phyloP scores from a whole-genome alignment of 2,329 filamentous ascomycete genomes.

The Zalaria obscura region DNA sequence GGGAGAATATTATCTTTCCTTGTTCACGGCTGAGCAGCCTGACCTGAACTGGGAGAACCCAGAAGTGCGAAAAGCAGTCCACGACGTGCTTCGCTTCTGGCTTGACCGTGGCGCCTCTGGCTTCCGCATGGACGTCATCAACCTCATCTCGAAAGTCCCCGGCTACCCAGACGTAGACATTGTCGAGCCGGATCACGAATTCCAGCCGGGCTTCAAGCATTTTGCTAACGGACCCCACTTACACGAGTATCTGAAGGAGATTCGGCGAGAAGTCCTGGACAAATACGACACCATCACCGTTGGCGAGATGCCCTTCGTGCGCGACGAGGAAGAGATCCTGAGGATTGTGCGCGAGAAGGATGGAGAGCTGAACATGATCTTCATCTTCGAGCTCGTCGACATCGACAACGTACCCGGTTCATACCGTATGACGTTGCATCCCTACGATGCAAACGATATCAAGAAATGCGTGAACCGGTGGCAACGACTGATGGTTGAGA shows the following conservation, averaged over 20 bases:
- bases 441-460: slow-evolving; percentile 30
- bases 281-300: slow-evolving; percentile 46
- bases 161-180: slow-evolving; percentile 28
- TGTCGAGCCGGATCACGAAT: slow-evolving; percentile 24
- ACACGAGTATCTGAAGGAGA: slow-evolving; percentile 42
- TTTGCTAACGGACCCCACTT: slow-evolving; percentile 45
- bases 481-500: slow-evolving; percentile 34
- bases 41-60: slow-evolving; percentile 35
- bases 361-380: slow-evolving; percentile 34
- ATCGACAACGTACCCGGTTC: slow-evolving; percentile 19
- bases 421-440: slow-evolving; percentile 20
- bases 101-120: slow-evolving; percentile 31
- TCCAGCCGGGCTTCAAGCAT: slow-evolving; percentile 33
- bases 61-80: slow-evolving; percentile 28
- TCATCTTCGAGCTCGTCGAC: slow-evolving; percentile 32
- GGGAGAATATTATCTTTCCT: slow-evolving; percentile 31
- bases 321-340: slow-evolving; percentile 28
- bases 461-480: slow-evolving; percentile 27
- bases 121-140: slow-evolving; percentile 35
- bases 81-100: slow-evolving; percentile 34
- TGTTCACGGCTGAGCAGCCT: slow-evolving; percentile 32
- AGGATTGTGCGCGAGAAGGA: slow-evolving; percentile 25
- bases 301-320: slow-evolving; percentile 45
- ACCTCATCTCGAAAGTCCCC: slow-evolving; percentile 31
- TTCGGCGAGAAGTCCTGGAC: slow-evolving; percentile 37